These are phyloP conservation scores for Leishmania tropica DNA, from an alignment of 208 protist species.

Conservation along the genomic window DNA sequence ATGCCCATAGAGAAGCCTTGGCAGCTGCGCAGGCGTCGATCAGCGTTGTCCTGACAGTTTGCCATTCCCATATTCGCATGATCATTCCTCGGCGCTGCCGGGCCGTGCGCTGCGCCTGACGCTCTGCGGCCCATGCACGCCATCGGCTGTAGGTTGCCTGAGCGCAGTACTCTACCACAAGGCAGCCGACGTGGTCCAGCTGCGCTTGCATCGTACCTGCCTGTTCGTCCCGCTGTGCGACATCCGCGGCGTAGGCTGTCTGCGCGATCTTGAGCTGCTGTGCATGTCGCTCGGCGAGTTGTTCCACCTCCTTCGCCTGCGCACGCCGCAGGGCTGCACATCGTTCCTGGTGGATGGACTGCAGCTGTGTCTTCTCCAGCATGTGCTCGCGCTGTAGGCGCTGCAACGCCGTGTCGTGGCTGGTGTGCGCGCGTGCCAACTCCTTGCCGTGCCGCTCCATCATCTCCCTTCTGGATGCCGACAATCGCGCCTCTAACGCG, in stretches of 20 bases:
- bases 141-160: constrained; percentile 36
- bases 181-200: constrained; percentile 18
- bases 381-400: constrained; percentile 11
- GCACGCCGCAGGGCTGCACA: constrained; percentile 14
- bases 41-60: not conserved
- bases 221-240: not conserved
- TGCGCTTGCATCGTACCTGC: constrained; percentile 1
- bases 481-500: not conserved
- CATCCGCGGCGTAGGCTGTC: constrained; percentile 1
- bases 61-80: constrained; percentile 8
- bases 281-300: constrained; percentile 9
- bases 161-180: constrained; percentile 61
- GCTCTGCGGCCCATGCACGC: constrained; percentile 29
- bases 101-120: constrained; percentile 8
- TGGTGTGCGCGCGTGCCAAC: constrained; percentile 8
- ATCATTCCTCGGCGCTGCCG: constrained; percentile 14
- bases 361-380: constrained; percentile 21
- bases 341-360: constrained; percentile 30
- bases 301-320: constrained; percentile 16
- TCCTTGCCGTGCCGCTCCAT: constrained; percentile 14
- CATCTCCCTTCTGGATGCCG: not conserved
- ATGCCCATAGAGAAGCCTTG: not conserved
- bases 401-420: constrained; percentile 10
- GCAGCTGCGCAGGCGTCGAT: not conserved
- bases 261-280: constrained; percentile 7